A percentile compares a stretch with the other conserved stretches of the same genome.
Conservation (phyloP, 2,329 filamentous ascomycete genomes). For the Aspergillus sp. region DNA sequence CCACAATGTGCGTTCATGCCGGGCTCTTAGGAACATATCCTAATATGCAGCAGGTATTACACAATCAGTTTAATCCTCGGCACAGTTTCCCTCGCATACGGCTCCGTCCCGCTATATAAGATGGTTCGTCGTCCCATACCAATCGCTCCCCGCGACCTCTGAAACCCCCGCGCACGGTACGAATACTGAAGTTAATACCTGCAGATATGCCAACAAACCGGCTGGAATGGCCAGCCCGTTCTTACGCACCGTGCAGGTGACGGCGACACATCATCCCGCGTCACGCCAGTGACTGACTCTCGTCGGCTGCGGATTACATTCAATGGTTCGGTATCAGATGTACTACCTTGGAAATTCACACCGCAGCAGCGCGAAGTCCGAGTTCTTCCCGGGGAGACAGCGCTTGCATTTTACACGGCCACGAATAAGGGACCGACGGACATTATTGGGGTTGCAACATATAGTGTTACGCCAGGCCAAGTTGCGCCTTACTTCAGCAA, state of each 20-base stretch:
- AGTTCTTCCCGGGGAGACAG: conserved; percentile 93
- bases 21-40: conserved; percentile 7
- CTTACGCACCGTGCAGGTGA: conserved; percentile 70
- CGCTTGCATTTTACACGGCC: conserved; percentile 94
- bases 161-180: background rate
- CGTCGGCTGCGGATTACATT: conserved; percentile 93
- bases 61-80: conserved; percentile 62
- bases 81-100: conserved; percentile 64
- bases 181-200: background rate
- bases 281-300: conserved; percentile 76
- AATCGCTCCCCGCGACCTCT: background rate
- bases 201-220: conserved; percentile 53
- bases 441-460: conserved; percentile 97
- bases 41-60: conserved; percentile 55
- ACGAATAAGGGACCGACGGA: conserved; percentile 87
- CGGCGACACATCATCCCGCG: conserved; percentile 70
- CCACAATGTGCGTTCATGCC: conserved; percentile 44
- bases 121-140: conserved; percentile 49
- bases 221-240: conserved; percentile 91
- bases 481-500: conserved; percentile 98
- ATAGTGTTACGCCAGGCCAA: conserved; percentile 93
- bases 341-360: conserved; percentile 94
- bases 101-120: conserved; percentile 67
- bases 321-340: conserved; percentile 90
- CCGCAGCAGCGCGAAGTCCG: conserved; percentile 96